Percentiles rank a stretch among this genome's conserved stretches.
Conservation (phyloP, 2,329 filamentous ascomycete species). For the Dactylella cylindrospora region DNA sequence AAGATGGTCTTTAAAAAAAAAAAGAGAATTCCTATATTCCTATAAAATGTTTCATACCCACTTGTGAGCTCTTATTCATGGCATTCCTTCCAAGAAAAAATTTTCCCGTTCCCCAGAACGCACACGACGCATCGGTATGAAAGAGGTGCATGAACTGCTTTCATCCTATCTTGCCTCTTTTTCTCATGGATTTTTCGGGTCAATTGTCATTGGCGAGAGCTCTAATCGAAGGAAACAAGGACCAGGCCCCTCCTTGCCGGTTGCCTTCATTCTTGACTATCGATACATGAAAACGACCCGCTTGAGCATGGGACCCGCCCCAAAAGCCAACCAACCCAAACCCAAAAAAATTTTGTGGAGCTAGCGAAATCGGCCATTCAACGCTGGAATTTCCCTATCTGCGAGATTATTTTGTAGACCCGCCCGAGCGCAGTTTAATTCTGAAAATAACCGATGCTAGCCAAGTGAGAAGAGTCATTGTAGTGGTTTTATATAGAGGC, state of each 20-base stretch:
- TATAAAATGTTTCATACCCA: neutral
- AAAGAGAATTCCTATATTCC: neutral
- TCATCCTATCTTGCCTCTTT: constrained; percentile 31
- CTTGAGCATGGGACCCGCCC: too few species aligned
- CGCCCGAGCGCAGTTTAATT: constrained; percentile 14
- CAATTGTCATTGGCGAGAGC: too few species aligned
- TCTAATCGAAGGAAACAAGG: too few species aligned
- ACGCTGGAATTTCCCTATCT: constrained; percentile 20
- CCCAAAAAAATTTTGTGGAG: too few species aligned
- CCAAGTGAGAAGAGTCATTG: constrained; percentile 26
- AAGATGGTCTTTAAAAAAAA: neutral
- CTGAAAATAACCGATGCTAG: constrained; percentile 39
- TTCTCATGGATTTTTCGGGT: too few species aligned
- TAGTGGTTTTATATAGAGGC: constrained; percentile 8
- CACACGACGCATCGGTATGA: too few species aligned
- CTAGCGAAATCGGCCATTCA: constrained; percentile 43
- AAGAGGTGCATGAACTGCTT: constrained; percentile 2
- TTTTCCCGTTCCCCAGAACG: too few species aligned
- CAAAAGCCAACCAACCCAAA: too few species aligned
- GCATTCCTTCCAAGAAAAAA: constrained; percentile 8
- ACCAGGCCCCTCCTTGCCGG: constrained; percentile 10
- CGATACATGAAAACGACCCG: too few species aligned
- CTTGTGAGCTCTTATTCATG: constrained; percentile 3
- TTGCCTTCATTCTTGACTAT: too few species aligned
- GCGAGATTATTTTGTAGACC: neutral